These are phyloP conservation scores for Dacryopinax spathularia DNA, from an alignment of 768 basidiomycete species.

Conservation along the genomic window DNA sequence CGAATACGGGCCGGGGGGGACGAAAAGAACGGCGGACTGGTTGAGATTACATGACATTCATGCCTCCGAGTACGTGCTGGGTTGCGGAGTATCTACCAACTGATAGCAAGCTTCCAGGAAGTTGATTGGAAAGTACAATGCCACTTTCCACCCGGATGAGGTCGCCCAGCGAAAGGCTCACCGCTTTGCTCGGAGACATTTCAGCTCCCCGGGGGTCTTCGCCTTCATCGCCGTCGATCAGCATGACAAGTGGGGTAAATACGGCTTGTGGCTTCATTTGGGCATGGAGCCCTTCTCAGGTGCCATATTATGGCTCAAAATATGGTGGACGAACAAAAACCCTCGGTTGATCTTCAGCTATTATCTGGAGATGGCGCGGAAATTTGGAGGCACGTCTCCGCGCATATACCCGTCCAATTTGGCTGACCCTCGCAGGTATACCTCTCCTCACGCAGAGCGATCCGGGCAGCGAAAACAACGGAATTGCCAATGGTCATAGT, in stretches of 20 bases:
- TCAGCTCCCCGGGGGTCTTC: constrained; percentile 31
- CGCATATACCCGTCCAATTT: constrained; percentile 16
- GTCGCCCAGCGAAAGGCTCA: constrained; percentile 14
- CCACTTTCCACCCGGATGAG: background rate
- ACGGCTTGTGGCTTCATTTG: constrained; percentile 24
- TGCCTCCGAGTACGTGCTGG: background rate
- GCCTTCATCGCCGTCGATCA: constrained; percentile 30
- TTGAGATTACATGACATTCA: background rate
- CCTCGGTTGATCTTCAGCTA: background rate
- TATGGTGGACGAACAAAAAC: background rate
- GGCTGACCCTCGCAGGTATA: constrained; percentile 8
- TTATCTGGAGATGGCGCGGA: background rate
- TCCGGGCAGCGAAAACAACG: background rate
- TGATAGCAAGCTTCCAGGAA: too few species aligned
- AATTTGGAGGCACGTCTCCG: background rate
- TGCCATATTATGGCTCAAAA: constrained; percentile 13
- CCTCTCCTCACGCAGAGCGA: background rate
- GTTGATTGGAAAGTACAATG: background rate
- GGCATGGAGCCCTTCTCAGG: constrained; percentile 23
- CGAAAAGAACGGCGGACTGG: background rate
- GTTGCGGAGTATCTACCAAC: background rate
- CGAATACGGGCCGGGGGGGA: background rate
- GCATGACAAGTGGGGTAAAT: constrained; percentile 35
- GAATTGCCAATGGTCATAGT: background rate
- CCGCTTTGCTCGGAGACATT: constrained; percentile 21